Conservation (phyloP, 208 protist genomes). For the Trypanosoma congolense region DNA sequence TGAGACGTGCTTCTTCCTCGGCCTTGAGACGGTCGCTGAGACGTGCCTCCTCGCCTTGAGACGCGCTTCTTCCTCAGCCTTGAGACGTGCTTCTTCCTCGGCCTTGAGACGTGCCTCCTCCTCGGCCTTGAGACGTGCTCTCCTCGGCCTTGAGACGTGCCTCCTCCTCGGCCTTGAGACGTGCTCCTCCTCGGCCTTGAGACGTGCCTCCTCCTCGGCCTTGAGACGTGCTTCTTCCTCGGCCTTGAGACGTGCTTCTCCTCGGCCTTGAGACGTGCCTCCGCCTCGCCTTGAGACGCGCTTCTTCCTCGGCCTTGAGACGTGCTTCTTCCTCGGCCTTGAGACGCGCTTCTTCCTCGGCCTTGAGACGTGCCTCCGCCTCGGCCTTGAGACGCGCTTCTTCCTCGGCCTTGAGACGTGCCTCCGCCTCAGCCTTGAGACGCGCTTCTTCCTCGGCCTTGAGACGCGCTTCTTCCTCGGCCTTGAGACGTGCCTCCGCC, state of each 20-base stretch:
- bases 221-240: not conserved
- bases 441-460: not conserved
- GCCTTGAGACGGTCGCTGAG: not conserved
- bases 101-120: not conserved
- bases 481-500: not conserved
- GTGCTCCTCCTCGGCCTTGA: not conserved
- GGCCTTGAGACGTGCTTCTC: not conserved
- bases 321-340: slow-evolving; percentile 1
- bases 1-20: not conserved
- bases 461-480: not conserved
- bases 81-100: not conserved
- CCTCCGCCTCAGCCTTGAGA: not conserved
- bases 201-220: not conserved
- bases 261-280: not conserved
- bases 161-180: not conserved
- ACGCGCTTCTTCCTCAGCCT: not conserved
- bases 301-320: slow-evolving; percentile 5
- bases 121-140: not conserved
- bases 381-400: not conserved
- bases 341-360: not conserved
- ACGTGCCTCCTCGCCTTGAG: not conserved
- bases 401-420: not conserved
- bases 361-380: not conserved
- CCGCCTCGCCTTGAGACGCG: not conserved
- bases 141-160: not conserved